Evolutionary conservation across 2,329 filamentous ascomycete species (phyloP).

Genomic region (Diaporthe amygdali): DNA sequence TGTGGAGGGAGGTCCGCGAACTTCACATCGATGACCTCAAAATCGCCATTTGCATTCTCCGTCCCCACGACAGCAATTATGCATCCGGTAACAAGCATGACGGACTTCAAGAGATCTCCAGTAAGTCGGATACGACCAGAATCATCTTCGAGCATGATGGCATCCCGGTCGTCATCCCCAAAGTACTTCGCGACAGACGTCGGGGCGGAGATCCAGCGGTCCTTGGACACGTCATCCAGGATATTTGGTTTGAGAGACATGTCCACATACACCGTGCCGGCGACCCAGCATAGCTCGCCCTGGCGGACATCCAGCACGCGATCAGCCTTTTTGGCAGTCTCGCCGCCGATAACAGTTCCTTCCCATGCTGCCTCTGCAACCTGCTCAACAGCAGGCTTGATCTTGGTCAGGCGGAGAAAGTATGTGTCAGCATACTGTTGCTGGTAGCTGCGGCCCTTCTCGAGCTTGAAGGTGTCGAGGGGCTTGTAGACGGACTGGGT

Average conservation of each 20-base stretch:
- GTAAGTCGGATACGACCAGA: conserved; percentile 85
- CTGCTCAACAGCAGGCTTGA: conserved; percentile 82
- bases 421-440: conserved; percentile 99
- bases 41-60: conserved; percentile 89
- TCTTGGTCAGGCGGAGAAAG: conserved; percentile 84
- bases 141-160: conserved; percentile 93
- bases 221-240: conserved; percentile 91
- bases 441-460: conserved; percentile 77
- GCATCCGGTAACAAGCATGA: conserved; percentile 87
- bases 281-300: conserved; percentile 93
- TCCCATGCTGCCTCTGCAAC: conserved; percentile 79
- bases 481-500: conserved; percentile 69
- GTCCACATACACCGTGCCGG: conserved; percentile 95
- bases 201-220: conserved; percentile 89
- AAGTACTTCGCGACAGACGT: conserved; percentile 79
- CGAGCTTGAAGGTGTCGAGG: conserved; percentile 75
- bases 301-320: conserved; percentile 94
- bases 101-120: conserved; percentile 69
- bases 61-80: conserved; percentile 95
- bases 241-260: conserved; percentile 97
- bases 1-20: conserved; percentile 87
- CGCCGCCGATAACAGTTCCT: conserved; percentile 76
- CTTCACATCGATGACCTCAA: conserved; percentile 89
- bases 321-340: conserved; percentile 77
- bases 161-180: conserved; percentile 61